Base-by-base conservation (phyloP, 441 rosid genomes). In the Cnidoscolus chayamansa region DNA sequence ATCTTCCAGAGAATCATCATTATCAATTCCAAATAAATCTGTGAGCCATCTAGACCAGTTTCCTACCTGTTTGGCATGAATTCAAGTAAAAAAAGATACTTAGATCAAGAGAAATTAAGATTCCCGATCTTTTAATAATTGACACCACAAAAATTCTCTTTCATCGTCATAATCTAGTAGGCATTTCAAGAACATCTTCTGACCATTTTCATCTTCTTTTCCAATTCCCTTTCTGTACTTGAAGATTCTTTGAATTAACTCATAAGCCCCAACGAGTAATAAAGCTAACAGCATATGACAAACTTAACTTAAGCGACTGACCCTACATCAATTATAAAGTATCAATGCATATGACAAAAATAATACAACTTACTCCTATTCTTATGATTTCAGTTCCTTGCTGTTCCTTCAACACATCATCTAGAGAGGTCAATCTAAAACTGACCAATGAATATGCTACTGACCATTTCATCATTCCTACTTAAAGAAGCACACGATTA, bases 1-100 rank as follows among this genome's bases (percentile, higher is more conserved):
- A 45, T 74, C 77, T 67, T 68, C 72, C 7, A 53, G 76, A 72
- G 71, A 56, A 51, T 85, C 89, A 61, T 77, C 79, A 7, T 87
- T 91, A 54, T 87, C 94, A 67, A 81, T 82, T 35, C 88, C 97
- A 65, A 92, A 94, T 58, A 89, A 79, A 86, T 94, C 99, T 48
- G 90, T 84, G 71, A 94, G 93, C 97, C 97, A 94, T 84, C 94
- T 88, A 7, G 98, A 88, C 96, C 96, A 95, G 81, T 79, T 91
- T 65, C 98, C 99, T 68, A 90, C 86, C 98, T 89, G 79, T 73
- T 56, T 43, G 81, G 30, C 55, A 67, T 20, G 25, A 58, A 68
- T 31, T 74, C 55, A n/a, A n/a, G n/a, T n/a, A n/a, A n/a, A n/a
- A n/a, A 70, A 57, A 49, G 66, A 71, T 47, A 32, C 20, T 71